Percentiles rank a stretch among this genome's conserved stretches.
Conservation (phyloP, 2,329 filamentous ascomycete genomes). For the Aspergillus vadensis region DNA sequence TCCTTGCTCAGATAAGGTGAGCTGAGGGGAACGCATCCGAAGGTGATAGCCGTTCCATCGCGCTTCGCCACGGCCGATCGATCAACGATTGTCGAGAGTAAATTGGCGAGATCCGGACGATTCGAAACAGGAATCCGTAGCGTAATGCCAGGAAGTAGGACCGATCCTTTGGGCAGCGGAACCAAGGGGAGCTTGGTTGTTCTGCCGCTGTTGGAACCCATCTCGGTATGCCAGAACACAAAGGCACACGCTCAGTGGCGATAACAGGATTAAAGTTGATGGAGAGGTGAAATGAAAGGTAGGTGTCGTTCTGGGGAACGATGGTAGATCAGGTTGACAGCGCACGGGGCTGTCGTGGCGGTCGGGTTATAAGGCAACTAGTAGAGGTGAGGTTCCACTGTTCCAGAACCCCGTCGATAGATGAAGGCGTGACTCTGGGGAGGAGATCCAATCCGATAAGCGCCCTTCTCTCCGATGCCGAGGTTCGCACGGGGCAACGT, state of each 20-base stretch:
- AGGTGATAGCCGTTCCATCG: slow-evolving; percentile 68
- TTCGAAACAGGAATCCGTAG: slow-evolving; percentile 81
- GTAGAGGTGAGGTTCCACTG: slow-evolving; percentile 20
- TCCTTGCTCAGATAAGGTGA: slow-evolving; percentile 73
- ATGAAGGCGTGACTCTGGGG: slow-evolving; percentile 33
- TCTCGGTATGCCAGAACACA: slow-evolving; percentile 23
- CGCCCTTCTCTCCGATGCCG: slow-evolving; percentile 34
- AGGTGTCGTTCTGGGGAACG: neutral
- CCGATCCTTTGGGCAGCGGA: slow-evolving; percentile 74
- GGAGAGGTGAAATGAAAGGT: neutral
- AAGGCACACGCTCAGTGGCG: neutral
- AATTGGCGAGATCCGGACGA: slow-evolving; percentile 83
- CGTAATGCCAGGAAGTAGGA: slow-evolving; percentile 83
- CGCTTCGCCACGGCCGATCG: slow-evolving; percentile 66
- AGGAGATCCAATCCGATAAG: slow-evolving; percentile 33
- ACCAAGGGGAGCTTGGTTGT: slow-evolving; percentile 68
- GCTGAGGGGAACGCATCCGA: slow-evolving; percentile 83
- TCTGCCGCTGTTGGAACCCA: slow-evolving; percentile 42
- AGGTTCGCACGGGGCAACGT: slow-evolving; percentile 28
- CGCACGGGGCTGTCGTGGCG: slow-evolving; percentile 6
- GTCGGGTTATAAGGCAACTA: slow-evolving; percentile 17
- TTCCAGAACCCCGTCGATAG: slow-evolving; percentile 36
- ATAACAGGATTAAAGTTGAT: neutral
- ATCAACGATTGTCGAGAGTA: slow-evolving; percentile 83
- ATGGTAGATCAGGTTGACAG: slow-evolving; percentile 2